These are phyloP conservation scores for Petunia hybrid DNA, from an alignment of 305 asterid species.

Conservation along the genomic window DNA sequence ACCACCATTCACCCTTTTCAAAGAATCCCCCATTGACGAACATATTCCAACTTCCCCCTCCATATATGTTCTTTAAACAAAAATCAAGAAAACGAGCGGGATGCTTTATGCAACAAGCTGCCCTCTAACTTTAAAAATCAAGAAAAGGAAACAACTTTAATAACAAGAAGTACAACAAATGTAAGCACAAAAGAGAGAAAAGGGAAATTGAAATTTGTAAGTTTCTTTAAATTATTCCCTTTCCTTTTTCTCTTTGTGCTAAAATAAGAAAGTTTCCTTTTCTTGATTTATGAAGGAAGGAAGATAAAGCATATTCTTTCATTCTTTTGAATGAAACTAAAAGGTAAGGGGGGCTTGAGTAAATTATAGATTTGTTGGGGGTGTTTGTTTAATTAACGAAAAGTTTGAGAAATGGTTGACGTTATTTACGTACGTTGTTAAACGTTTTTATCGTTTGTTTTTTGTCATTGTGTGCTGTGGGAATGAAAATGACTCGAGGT, in stretches of 20 bases:
- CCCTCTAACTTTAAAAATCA: background rate
- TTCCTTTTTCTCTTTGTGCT: conserved; percentile 14
- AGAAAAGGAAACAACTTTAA: background rate
- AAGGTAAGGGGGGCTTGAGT: background rate
- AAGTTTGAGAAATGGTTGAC: background rate
- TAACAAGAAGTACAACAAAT: background rate
- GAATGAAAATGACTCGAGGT: background rate
- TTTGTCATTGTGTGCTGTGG: background rate
- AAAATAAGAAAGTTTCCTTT: background rate
- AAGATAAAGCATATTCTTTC: conserved; percentile 46
- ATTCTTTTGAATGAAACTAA: conserved; percentile 29
- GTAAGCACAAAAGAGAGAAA: conserved; percentile 28
- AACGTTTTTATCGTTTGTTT: conserved; percentile 2
- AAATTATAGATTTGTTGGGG: background rate
- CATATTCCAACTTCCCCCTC: conserved; percentile 38
- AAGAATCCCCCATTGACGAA: conserved; percentile 13
- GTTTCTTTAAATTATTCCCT: conserved; percentile 28
- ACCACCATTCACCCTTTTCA: conserved; percentile 27
- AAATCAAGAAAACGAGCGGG: conserved; percentile 17
- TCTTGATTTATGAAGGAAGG: conserved; percentile 25
- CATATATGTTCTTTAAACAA: too few relatives aligned
- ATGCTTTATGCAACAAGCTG: background rate
- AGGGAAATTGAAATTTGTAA: conserved; percentile 34
- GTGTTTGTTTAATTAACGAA: background rate
- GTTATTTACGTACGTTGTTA: background rate